A percentile compares a stretch with the other conserved stretches of the same genome.
phyloP scores from a whole-genome alignment of 805 yeast genomes.

The Scheffersomyces coipomensis region DNA sequence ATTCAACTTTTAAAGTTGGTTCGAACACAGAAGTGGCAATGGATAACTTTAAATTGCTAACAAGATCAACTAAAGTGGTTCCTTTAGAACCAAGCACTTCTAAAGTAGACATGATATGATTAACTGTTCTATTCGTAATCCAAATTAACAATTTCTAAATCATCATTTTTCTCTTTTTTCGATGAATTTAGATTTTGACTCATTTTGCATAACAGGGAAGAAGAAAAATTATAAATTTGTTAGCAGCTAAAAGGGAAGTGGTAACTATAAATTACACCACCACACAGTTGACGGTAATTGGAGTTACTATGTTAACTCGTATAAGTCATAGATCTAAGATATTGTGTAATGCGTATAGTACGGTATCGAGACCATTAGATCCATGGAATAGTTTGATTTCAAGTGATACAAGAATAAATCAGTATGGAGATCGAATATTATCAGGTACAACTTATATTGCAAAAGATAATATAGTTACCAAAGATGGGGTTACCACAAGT shows the following conservation, averaged over 20 bases:
- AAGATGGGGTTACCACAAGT: conserved; percentile 70
- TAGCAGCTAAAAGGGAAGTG: too few species aligned
- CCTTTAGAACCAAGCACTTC: conserved; percentile 30
- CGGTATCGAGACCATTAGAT: conserved; percentile 11
- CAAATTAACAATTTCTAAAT: too few species aligned
- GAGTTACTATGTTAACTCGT: too few species aligned
- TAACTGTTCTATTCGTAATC: not conserved
- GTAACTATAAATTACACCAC: too few species aligned
- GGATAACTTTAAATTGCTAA: conserved; percentile 42
- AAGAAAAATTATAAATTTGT: too few species aligned
- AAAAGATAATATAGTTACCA: conserved; percentile 79
- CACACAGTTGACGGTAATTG: too few species aligned
- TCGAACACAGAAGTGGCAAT: conserved; percentile 37
- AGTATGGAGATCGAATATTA: not conserved
- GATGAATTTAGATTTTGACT: too few species aligned
- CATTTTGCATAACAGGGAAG: too few species aligned
- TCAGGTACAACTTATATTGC: conserved; percentile 14
- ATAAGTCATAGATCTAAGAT: too few species aligned
- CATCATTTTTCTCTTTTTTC: too few species aligned
- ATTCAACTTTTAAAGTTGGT: conserved; percentile 20
- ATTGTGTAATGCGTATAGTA: not conserved
- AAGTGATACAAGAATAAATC: not conserved
- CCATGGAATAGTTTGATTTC: conserved; percentile 15
- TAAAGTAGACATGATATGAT: conserved; percentile 9
- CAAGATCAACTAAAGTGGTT: conserved; percentile 24